Evolutionary conservation across 2,329 filamentous ascomycete genomes (phyloP), one percentile per base, ranked within the genome.

Genomic region (Fusarium denticulatum): DNA sequence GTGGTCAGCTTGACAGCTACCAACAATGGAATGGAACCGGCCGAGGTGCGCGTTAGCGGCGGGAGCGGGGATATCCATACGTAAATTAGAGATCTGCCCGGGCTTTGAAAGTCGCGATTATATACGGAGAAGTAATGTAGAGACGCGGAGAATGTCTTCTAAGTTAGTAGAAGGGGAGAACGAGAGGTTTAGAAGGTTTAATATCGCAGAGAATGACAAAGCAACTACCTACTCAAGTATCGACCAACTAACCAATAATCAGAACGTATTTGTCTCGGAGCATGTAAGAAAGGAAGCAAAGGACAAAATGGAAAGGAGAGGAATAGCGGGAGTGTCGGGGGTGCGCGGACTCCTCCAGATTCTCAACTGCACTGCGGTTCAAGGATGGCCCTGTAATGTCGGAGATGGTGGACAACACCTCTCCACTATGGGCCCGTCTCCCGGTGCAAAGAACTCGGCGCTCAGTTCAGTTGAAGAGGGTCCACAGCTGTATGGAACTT

Each of bases 401-500:
- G 74, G 76, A 77, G 71, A 76, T 75, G 70, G 72, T 74, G 76
- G 74, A 78, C 53, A 66, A 60, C 42, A 63, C 37, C 60, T 49
- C 71, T 64, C 71, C 71, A 71, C 76, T 76, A 73, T 73, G 68
- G 65, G 58, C 71, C 43, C 52, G 67, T 70, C 60, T 52, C 67
- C 59, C 63, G 69, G 62, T 46, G 61, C 60, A 55, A 67, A 58
- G 53, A 72, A 56, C 62, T 67, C 60, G 61, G 60, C 66, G 56
- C 52, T 67, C 56, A 69, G 52, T 68, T 69, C 32, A 68, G 55
- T 67, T 67, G 37, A 64, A 37, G 36, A 65, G 59, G 66, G 36
- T 65, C 67, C 67, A 69, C 67, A 65, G 32, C 28, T 40, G 46
- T 53, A 69, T 70, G 60, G 65, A 46, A 56, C 67, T 26, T 67